Base-by-base conservation (phyloP, 2,329 filamentous ascomycete genomes). In the Conoideocrella luteorostrata region DNA sequence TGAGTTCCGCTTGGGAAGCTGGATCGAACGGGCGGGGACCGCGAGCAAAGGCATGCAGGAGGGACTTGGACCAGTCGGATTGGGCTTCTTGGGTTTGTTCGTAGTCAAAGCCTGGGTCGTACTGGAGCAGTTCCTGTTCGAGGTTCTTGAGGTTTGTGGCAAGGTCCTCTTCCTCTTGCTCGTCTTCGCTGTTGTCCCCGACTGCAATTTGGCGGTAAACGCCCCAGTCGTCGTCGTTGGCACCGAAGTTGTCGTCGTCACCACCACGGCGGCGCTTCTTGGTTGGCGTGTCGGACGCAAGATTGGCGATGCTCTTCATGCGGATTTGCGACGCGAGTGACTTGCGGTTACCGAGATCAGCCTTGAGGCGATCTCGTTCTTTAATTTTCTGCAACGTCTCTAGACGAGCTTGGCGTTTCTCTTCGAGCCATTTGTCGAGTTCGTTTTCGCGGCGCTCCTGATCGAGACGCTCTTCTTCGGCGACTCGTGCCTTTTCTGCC, bases 241-340 rank as follows among this genome's bases (percentile, higher is more conserved):
- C 90, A 45, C 93, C 93, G 59, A 98, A 98, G 47, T 88, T 89
- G 60, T 98, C 93, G 56, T 98, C 93, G 59, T 97, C 91, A 4
- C 84, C 87, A 7, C 88, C 89, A 15, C 90, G 82, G 12, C 88
- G 75, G 45, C 91, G 80, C 65, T 95, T 94, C 62, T 90, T 89
- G 51, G 75, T 71, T 1, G 91, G 89, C 5, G 80, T 82, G 63
- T 98, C 93, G 0, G 91, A 90, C 3, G 93, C 93, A 2, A 98
- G 82, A 58, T 95, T 96, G 47, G 93, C 93, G 46, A 98, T 89
- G 40, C 84, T 91, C 69, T 97, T 97, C 93, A 98, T 98, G 50
- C 93, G 86, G 67, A 95, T 94, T 64, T 97, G 91, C 45, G 86
- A 93, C 7, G 93, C 93, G 17, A 96, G 80, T 0, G 90, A 96